Conservation (phyloP, 106 monocot species). For the Phalaenopsis aphrodite region DNA sequence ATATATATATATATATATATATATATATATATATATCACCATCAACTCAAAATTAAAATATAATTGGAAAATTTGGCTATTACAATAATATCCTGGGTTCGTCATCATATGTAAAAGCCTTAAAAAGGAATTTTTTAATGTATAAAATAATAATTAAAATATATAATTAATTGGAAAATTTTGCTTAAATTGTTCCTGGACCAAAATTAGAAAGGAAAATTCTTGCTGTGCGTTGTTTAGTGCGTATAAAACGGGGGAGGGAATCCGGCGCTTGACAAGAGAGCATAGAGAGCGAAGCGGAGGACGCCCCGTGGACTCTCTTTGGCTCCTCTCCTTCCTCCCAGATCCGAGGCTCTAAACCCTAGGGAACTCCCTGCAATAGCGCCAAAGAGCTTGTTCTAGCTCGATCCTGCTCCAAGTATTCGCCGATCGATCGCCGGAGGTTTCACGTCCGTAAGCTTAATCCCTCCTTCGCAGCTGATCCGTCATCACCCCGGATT, state of each 20-base stretch:
- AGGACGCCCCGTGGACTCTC: neutral
- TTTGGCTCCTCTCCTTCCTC: neutral
- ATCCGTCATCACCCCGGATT: neutral
- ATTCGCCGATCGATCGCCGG: conserved; percentile 1
- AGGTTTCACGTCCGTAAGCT: neutral
- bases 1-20: too few relatives aligned
- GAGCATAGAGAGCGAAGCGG: neutral
- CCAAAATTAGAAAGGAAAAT: too few relatives aligned
- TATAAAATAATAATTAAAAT: too few relatives aligned
- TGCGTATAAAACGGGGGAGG: neutral
- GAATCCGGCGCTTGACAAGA: neutral
- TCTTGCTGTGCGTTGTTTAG: too few relatives aligned
- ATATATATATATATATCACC: too few relatives aligned
- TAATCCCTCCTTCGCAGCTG: neutral
- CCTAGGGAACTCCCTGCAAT: conserved; percentile 4
- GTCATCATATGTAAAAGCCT: too few relatives aligned
- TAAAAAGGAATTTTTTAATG: too few relatives aligned
- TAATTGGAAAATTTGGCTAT: too few relatives aligned
- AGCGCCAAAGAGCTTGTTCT: neutral
- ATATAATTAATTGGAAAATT: too few relatives aligned
- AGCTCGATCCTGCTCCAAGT: neutral
- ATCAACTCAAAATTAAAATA: too few relatives aligned
- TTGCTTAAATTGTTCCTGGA: too few relatives aligned
- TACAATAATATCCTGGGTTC: too few relatives aligned
- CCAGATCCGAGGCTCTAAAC: conserved; percentile 8